Evolutionary conservation across 2,329 filamentous ascomycete genomes (phyloP), one percentile per base, ranked within the genome.

Genomic region (Endoconidiophora laricicola): DNA sequence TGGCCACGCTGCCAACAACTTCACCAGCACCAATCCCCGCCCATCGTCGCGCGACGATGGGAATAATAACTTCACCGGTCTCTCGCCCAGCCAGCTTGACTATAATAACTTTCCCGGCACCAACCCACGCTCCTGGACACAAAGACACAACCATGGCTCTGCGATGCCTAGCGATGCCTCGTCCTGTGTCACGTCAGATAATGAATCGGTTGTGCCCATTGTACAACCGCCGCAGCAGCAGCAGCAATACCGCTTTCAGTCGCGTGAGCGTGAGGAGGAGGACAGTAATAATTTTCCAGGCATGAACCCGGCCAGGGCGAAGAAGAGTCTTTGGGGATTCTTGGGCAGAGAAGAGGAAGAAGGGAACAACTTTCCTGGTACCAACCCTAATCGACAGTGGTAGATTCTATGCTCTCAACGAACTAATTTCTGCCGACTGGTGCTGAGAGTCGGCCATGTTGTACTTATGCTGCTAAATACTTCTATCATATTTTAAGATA

Each of bases 221-320:
- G 22, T 23, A n/a, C 16, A 40, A 18, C 14, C 41, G 10, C 10
- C 14, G 23, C 16, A 20, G 23, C 37, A 29, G 12, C 24, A 48
- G 16, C 6, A 36, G 6, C 24, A 23, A 14, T 33, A 16, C 10
- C n/a, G 10, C 23, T 22, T 36, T 24, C 12, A 23, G 42, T 16
- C 38, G 43, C n/a, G 18, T 6, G 42, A 26, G 33, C 12, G 41
- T 4, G 46, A 52, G n/a, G 51, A 46, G 29, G 51, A 54, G 38
- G 14, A 48, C 10, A 46, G 46, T 4, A 55, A 55, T 42, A 55
- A 55, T 46, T 55, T 55, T 14, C 51, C 54, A 3, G 54, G 54
- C 3, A 40, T 45, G 14, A 53, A 53, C 16, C 53, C 53, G 10
- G 16, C 5, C 10, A 37, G 44, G 2, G 24, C 29, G 36, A 47